A percentile compares a stretch with the other conserved stretches of the same genome.
Conservation (phyloP, 768 basidiomycete species). For the Russula abietina region DNA sequence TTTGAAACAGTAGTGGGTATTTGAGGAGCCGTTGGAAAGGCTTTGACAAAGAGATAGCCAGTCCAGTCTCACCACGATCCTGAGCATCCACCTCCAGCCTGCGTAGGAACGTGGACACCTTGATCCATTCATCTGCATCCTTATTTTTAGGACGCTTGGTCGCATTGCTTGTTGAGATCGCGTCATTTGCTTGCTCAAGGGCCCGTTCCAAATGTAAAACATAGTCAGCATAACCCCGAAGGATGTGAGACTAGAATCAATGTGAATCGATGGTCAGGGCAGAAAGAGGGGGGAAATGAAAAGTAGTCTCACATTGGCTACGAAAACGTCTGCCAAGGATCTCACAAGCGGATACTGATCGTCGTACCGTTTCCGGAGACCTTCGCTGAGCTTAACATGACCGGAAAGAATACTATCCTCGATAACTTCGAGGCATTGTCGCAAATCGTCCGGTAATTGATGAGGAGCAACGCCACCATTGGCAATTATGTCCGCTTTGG, state of each 20-base stretch:
- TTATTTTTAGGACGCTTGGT: conserved; percentile 80
- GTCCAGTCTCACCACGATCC: conserved; percentile 87
- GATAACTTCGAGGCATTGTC: conserved; percentile 79
- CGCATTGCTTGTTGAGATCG: conserved; percentile 53
- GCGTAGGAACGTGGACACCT: conserved; percentile 66
- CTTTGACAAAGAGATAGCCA: conserved; percentile 93
- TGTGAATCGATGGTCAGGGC: conserved; percentile 22
- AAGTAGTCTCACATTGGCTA: conserved; percentile 64
- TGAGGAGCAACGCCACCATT: conserved; percentile 59
- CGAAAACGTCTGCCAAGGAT: conserved; percentile 93
- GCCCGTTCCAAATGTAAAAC: conserved; percentile 92
- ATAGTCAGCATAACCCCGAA: conserved; percentile 90
- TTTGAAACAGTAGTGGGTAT: conserved; percentile 96
- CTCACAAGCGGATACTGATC: conserved; percentile 94
- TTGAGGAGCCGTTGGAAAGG: conserved; percentile 96
- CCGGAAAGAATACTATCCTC: conserved; percentile 84
- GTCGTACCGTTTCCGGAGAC: conserved; percentile 84
- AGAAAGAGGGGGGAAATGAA: conserved; percentile 12
- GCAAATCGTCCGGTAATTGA: conserved; percentile 81
- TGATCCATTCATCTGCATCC: conserved; percentile 71
- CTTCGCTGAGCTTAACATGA: conserved; percentile 78
- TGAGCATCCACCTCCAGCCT: conserved; percentile 73
- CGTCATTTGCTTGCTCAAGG: conserved; percentile 78
- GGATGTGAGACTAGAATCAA: conserved; percentile 70
- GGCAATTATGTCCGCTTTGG: conserved; percentile 37